These are phyloP conservation scores for Vitis hybrid DNA, from an alignment of 177 flowering plant genomes.

Conservation along the genomic window DNA sequence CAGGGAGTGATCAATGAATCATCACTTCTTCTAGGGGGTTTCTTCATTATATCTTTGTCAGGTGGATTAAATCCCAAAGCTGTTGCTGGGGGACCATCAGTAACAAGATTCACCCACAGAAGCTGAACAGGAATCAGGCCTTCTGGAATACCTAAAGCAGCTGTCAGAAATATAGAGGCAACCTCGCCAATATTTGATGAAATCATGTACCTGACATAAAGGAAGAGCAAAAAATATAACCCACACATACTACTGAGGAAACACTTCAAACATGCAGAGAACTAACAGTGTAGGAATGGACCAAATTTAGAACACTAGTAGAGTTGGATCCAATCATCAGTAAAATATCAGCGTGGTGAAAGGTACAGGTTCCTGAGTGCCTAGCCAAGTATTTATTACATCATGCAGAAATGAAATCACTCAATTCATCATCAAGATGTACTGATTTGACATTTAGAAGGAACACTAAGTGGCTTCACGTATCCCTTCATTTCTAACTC, in stretches of 20 bases:
- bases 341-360: too few relatives aligned
- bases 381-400: too few relatives aligned
- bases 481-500: too few relatives aligned
- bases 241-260: background rate
- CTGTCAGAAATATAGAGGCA: constrained; percentile 86
- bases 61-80: constrained; percentile 98
- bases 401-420: too few relatives aligned
- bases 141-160: constrained; percentile 93
- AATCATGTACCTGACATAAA: constrained; percentile 80
- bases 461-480: too few relatives aligned
- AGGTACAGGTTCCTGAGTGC: too few relatives aligned
- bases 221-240: background rate
- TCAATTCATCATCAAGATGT: too few relatives aligned
- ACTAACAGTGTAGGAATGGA: background rate
- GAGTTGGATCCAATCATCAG: background rate
- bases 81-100: constrained; percentile 99
- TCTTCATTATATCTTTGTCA: constrained; percentile 89
- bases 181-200: constrained; percentile 97
- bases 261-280: background rate
- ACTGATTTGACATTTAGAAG: too few relatives aligned
- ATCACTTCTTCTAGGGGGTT: constrained; percentile 87
- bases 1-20: constrained; percentile 86
- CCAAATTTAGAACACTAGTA: background rate
- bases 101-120: constrained; percentile 96
- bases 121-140: constrained; percentile 96